Evolutionary conservation across 495 filamentous ascomycete species (phyloP), one percentile per base, ranked within the genome.

Genomic region (Bombardia bombarda): DNA sequence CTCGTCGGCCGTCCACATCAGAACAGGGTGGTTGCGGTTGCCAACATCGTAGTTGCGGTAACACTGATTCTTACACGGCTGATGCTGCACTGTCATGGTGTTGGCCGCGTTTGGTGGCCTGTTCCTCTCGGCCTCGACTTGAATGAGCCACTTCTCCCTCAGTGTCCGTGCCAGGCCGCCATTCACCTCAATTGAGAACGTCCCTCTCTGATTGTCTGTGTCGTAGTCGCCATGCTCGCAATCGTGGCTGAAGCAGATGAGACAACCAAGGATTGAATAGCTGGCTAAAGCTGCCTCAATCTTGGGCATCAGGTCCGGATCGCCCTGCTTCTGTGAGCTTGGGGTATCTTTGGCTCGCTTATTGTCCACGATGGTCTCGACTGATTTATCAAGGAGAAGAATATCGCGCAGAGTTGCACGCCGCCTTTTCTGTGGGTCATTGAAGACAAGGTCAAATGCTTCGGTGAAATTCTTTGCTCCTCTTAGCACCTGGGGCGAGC

Each of bases 211-310:
- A 23, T 73, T 73, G 10, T 68, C 59, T 8, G 58, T 47, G 39
- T 66, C 63, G n/a, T 69, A 69, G 19, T 71, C 68, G 31, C 69
- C 69, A 38, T 73, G 69, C 45, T 72, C 68, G 42, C 69, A 73
- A 26, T 69, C 69, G 44, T 73, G 63, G 32, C 65, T 65, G 33
- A 65, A 65, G 46, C 69, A 73, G 13, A 72, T 63, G 17, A 69
- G 51, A 38, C 69, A 73, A 7, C 67, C 67, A 16, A 71, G 61
- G 5, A 62, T 49, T 14, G 61, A 60, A 38, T 73, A 72, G 13
- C 67, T 72, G 22, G 59, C 66, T 6, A 73, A 42, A 9, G 58
- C 50, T 13, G 57, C 50, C 42, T 69, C 67, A 25, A 63, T 56
- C 46, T 59, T 55, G 3, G 47, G 49, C 28, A 60, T 32, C 23